phyloP scores from a whole-genome alignment of 2,329 filamentous ascomycete genomes.

The Neonectria faginata region DNA sequence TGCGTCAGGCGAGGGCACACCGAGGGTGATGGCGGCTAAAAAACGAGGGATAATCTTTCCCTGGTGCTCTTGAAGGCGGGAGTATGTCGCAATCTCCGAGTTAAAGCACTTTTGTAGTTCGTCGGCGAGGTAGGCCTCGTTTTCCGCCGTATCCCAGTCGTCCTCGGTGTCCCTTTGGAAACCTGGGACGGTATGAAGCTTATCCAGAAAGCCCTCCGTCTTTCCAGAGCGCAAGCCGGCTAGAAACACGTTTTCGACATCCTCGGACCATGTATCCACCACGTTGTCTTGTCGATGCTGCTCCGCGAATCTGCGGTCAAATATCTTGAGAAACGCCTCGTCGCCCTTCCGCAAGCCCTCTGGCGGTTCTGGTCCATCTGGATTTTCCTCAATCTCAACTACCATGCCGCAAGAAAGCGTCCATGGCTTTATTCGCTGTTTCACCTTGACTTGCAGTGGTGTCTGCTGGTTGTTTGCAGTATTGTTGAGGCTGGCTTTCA shows the following conservation, averaged over 20 bases:
- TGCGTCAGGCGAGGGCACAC: neutral
- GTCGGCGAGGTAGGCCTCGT: conserved; percentile 32
- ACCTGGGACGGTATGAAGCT: neutral
- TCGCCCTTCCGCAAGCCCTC: neutral
- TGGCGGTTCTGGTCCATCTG: conserved; percentile 1
- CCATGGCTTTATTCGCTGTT: conserved; percentile 5
- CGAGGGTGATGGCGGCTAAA: conserved; percentile 25
- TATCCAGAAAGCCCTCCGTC: conserved; percentile 3
- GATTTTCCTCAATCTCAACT: conserved; percentile 38
- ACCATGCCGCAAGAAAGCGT: conserved; percentile 37
- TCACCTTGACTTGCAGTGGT: conserved; percentile 2
- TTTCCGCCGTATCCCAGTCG: conserved; percentile 32
- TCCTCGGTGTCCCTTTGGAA: conserved; percentile 25
- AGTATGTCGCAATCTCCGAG: conserved; percentile 36
- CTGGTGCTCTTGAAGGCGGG: conserved; percentile 30
- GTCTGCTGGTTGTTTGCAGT: neutral
- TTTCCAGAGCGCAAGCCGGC: neutral
- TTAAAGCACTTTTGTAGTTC: conserved; percentile 20
- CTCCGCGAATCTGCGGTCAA: conserved; percentile 36
- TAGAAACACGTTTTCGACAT: neutral
- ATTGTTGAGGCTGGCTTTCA: neutral
- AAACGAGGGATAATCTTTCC: conserved; percentile 37
- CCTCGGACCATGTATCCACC: conserved; percentile 23
- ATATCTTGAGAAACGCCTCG: conserved; percentile 40
- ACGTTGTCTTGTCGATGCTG: conserved; percentile 30